Conservation (phyloP, 192 early-diverging fungal genomes). For the Coemansia sp. region DNA sequence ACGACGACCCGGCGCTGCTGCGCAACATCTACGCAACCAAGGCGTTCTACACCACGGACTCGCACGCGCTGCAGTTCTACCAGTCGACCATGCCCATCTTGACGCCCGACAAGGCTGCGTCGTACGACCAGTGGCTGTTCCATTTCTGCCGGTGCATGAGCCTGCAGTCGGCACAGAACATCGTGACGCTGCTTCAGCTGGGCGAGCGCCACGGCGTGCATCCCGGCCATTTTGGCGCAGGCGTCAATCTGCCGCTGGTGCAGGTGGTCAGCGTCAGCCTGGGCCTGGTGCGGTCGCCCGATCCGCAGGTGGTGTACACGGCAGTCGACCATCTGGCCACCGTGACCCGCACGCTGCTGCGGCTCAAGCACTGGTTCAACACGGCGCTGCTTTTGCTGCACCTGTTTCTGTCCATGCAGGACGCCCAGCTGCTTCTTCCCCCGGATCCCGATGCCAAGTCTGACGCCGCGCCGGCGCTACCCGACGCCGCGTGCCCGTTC, state of each 20-base stretch:
- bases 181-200: constrained; percentile 44
- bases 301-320: constrained; percentile 38
- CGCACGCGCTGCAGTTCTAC: constrained; percentile 44
- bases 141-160: constrained; percentile 55
- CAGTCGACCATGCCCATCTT: constrained; percentile 46
- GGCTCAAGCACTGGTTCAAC: constrained; percentile 55
- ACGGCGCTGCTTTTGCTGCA: constrained; percentile 49
- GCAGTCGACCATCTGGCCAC: constrained; percentile 47
- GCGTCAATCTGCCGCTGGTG: constrained; percentile 43
- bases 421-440: constrained; percentile 38
- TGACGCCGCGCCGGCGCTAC: not conserved
- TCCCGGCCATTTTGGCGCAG: constrained; percentile 45
- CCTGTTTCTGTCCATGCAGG: constrained; percentile 49
- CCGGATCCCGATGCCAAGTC: not conserved
- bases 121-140: constrained; percentile 53
- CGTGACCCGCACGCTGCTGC: constrained; percentile 41
- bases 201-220: constrained; percentile 45
- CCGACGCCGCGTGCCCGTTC: constrained; percentile 42
- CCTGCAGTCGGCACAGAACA: constrained; percentile 50
- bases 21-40: constrained; percentile 48
- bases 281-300: constrained; percentile 46
- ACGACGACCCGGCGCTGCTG: constrained; percentile 43
- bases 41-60: constrained; percentile 48
- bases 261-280: constrained; percentile 49
- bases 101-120: constrained; percentile 47